These are phyloP conservation scores for Neurospora sp. DNA, from an alignment of 495 filamentous ascomycete genomes.

Conservation along the genomic window DNA sequence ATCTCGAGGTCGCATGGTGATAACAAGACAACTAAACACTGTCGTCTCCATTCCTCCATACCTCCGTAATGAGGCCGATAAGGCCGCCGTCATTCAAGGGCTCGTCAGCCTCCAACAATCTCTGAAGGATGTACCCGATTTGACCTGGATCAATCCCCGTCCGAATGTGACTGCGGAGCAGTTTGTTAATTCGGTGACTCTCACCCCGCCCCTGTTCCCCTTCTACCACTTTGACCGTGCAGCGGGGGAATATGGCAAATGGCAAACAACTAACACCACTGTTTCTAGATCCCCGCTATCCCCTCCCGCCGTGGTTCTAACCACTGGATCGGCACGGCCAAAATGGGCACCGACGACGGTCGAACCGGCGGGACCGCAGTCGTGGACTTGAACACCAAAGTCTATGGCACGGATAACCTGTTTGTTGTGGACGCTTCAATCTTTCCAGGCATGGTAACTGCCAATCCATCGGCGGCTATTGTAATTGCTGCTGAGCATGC, in stretches of 20 bases:
- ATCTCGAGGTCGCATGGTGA: constrained; percentile 50
- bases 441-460: constrained; percentile 43
- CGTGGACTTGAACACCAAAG: constrained; percentile 52
- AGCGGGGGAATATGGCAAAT: no score
- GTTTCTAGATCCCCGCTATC: constrained; percentile 30
- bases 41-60: constrained; percentile 41
- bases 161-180: constrained; percentile 39
- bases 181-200: constrained; percentile 37
- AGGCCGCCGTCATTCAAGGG: constrained; percentile 37
- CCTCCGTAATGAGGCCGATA: constrained; percentile 37
- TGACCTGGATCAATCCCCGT: constrained; percentile 43
- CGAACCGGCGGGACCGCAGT: constrained; percentile 43
- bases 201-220: no score
- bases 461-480: constrained; percentile 44
- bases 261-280: not conserved
- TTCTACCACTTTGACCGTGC: not conserved
- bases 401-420: constrained; percentile 55
- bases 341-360: constrained; percentile 53
- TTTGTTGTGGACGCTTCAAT: constrained; percentile 48
- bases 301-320: constrained; percentile 49
- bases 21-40: constrained; percentile 43
- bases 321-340: constrained; percentile 49
- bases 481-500: constrained; percentile 45
- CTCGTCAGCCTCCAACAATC: constrained; percentile 48
- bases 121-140: constrained; percentile 36